Conservation (phyloP, 208 protist species). For the Zelonia costaricensis region DNA sequence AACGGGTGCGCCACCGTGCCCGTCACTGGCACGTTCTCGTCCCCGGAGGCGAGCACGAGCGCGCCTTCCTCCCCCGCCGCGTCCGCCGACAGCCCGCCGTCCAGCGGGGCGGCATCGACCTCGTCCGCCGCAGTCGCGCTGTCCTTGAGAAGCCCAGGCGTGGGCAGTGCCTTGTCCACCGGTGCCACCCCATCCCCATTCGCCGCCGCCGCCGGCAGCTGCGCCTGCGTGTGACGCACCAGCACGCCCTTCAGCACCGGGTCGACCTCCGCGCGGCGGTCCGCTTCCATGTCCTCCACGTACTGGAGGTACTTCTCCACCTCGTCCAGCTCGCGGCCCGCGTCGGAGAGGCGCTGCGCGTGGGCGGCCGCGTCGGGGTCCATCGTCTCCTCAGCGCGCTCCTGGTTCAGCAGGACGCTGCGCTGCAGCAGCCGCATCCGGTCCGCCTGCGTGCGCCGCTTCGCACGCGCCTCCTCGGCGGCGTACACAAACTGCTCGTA, state of each 20-base stretch:
- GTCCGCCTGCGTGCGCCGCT: slow-evolving; percentile 68
- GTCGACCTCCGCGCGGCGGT: slow-evolving; percentile 70
- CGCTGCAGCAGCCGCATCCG: slow-evolving; percentile 62
- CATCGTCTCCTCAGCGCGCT: slow-evolving; percentile 49
- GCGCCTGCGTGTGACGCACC: slow-evolving; percentile 32
- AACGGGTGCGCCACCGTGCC: slow-evolving; percentile 64
- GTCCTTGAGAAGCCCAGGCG: slow-evolving; percentile 10
- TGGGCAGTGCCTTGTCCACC: neutral
- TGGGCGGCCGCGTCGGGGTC: slow-evolving; percentile 57
- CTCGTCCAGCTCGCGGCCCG: slow-evolving; percentile 59
- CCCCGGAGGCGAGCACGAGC: neutral
- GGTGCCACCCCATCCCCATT: neutral
- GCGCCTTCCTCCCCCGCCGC: neutral
- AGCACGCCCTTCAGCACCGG: slow-evolving; percentile 65
- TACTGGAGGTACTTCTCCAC: slow-evolving; percentile 66
- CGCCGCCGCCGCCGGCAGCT: neutral
- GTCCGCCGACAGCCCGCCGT: neutral
- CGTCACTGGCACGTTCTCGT: slow-evolving; percentile 61
- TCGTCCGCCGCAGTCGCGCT: neutral
- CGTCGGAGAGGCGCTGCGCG: slow-evolving; percentile 40
- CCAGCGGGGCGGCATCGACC: neutral
- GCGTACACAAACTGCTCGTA: slow-evolving; percentile 81
- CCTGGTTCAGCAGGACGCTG: slow-evolving; percentile 44
- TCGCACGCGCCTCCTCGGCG: slow-evolving; percentile 76
- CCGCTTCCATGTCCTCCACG: slow-evolving; percentile 54